Conservation (phyloP, 768 basidiomycete genomes). For the Tricholoma bakamatsutake region DNA sequence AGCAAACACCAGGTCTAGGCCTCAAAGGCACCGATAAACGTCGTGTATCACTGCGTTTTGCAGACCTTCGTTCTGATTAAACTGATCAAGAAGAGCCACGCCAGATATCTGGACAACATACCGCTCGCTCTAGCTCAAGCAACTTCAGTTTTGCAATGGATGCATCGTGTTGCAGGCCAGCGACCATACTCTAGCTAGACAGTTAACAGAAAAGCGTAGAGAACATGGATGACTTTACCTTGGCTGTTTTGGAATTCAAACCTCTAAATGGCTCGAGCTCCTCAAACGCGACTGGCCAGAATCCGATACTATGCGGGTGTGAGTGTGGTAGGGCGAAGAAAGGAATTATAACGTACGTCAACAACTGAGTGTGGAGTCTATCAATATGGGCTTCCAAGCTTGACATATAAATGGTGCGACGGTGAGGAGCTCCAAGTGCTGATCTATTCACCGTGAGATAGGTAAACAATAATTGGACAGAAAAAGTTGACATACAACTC, state of each 20-base stretch:
- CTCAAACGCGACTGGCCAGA: conserved; percentile 50
- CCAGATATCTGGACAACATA: conserved; percentile 26
- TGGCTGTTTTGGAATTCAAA: conserved; percentile 72
- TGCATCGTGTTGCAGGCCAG: conserved; percentile 62
- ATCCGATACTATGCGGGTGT: conserved; percentile 30
- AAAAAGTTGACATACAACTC: conserved; percentile 46
- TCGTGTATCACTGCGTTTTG: conserved; percentile 9
- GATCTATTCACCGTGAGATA: conserved; percentile 34
- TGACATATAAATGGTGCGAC: conserved; percentile 66
- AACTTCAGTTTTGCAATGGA: conserved; percentile 55
- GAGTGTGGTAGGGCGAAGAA: background rate
- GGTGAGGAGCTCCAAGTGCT: conserved; percentile 58
- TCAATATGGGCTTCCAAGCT: conserved; percentile 73
- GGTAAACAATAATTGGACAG: background rate
- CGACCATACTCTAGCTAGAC: conserved; percentile 53
- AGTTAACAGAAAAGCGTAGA: background rate
- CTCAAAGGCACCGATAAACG: background rate
- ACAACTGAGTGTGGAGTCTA: conserved; percentile 53
- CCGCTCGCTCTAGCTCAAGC: conserved; percentile 64
- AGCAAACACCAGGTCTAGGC: background rate
- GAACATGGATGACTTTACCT: conserved; percentile 34
- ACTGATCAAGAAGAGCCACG: background rate
- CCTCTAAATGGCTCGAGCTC: conserved; percentile 61
- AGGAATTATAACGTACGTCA: conserved; percentile 24
- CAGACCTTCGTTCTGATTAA: conserved; percentile 25